Conservation (phyloP, 2,329 filamentous ascomycete species). For the Colletotrichum sp. region DNA sequence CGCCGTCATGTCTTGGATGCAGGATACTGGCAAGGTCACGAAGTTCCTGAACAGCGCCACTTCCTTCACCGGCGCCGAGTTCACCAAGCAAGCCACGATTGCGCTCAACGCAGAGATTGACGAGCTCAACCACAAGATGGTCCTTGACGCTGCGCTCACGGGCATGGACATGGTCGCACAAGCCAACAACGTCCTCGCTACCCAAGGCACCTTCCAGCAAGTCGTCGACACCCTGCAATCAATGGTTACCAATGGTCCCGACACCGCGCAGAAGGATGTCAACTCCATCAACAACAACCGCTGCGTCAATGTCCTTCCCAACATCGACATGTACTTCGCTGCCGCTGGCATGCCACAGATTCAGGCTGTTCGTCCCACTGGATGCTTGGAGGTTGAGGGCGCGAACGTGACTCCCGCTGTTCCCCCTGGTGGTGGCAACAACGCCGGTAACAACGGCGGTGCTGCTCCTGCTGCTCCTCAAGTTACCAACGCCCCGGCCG, state of each 20-base stretch:
- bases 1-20: conserved; percentile 24
- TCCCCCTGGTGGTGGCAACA: neutral
- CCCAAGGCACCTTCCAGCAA: conserved; percentile 25
- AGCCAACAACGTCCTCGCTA: conserved; percentile 24
- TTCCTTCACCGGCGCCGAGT: conserved; percentile 23
- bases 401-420: conserved; percentile 8
- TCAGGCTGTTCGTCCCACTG: conserved; percentile 20
- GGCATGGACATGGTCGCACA: conserved; percentile 11
- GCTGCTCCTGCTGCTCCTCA: neutral
- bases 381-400: conserved; percentile 23
- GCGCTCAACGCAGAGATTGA: conserved; percentile 26
- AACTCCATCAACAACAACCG: conserved; percentile 26
- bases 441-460: neutral
- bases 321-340: conserved; percentile 27
- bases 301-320: conserved; percentile 26
- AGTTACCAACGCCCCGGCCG: neutral
- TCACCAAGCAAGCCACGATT: conserved; percentile 24
- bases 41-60: conserved; percentile 25
- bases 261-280: conserved; percentile 25
- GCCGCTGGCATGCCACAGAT: conserved; percentile 22
- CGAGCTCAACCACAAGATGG: conserved; percentile 27
- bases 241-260: conserved; percentile 25
- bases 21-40: conserved; percentile 25
- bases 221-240: conserved; percentile 24
- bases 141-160: conserved; percentile 22